A percentile compares a stretch with the other conserved stretches of the same genome.
Conservation (phyloP, 345 rosid species). For the Theobroma cacao region DNA sequence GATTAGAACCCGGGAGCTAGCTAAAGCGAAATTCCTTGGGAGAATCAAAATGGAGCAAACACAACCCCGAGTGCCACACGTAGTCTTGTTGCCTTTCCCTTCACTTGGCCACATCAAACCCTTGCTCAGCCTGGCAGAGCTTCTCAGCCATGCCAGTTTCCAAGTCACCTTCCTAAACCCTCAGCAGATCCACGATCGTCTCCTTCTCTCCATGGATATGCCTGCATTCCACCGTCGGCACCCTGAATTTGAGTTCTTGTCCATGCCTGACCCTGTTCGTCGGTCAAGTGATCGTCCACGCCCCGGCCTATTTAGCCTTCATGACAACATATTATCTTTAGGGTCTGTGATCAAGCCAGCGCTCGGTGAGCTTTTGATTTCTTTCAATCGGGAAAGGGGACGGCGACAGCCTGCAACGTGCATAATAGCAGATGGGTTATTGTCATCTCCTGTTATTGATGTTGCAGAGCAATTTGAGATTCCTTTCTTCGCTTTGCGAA, state of each 20-base stretch:
- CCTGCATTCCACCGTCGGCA: neutral
- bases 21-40: neutral
- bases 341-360: neutral
- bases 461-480: conserved; percentile 21
- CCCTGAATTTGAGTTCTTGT: conserved; percentile 16
- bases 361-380: neutral
- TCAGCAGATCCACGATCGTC: conserved; percentile 16
- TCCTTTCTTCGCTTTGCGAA: conserved; percentile 9
- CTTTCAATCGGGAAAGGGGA: neutral
- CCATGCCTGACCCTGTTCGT: conserved; percentile 23
- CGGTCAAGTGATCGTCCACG: conserved; percentile 14
- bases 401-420: conserved; percentile 4
- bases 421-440: conserved; percentile 23
- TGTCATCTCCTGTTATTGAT: conserved; percentile 20
- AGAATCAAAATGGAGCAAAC: neutral
- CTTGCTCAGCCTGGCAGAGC: conserved; percentile 24
- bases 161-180: conserved; percentile 26
- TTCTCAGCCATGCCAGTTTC: conserved; percentile 17
- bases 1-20: no score
- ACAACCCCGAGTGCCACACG: neutral
- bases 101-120: conserved; percentile 30
- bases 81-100: conserved; percentile 20
- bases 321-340: neutral
- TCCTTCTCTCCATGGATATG: neutral
- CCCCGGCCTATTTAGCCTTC: no score